phyloP scores from a whole-genome alignment of 225 moss, liverwort and hornwort species.

The Straminergon stramineum region DNA sequence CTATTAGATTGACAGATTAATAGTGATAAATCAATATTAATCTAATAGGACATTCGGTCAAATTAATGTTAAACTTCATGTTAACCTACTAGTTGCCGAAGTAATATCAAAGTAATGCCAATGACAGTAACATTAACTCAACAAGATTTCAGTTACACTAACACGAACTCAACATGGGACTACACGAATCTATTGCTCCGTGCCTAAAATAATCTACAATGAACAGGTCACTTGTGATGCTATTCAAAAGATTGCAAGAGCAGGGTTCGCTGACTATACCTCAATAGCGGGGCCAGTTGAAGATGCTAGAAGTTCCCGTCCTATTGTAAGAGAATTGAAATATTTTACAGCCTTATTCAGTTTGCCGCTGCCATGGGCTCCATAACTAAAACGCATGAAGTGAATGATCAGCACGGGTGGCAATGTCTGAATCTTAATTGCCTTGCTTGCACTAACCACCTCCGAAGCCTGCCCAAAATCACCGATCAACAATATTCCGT shows the following conservation, averaged over 20 bases:
- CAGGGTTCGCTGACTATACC: conserved; percentile 26
- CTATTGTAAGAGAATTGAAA: conserved; percentile 58
- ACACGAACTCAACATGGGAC: neutral
- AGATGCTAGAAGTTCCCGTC: conserved; percentile 75
- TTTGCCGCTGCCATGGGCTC: conserved; percentile 71
- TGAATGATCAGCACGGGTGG: conserved; percentile 82
- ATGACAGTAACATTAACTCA: neutral
- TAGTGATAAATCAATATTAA: neutral
- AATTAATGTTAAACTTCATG: neutral
- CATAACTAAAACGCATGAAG: conserved; percentile 96
- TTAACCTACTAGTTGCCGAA: neutral
- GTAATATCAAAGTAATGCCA: neutral
- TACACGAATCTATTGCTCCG: neutral
- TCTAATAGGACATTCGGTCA: neutral
- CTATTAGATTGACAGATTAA: neutral
- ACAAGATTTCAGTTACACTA: neutral
- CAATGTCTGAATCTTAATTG: conserved; percentile 81
- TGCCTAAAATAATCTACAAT: neutral
- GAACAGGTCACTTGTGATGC: neutral
- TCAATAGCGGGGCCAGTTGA: conserved; percentile 53
- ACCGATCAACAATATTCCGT: neutral
- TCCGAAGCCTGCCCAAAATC: conserved; percentile 26
- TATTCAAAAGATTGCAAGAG: neutral
- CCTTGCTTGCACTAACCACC: conserved; percentile 91
- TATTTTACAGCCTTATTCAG: conserved; percentile 77